Evolutionary conservation across 2,329 filamentous ascomycete genomes (phyloP), one percentile per base, ranked within the genome.

Genomic region (Gaeumannomyces tritici): DNA sequence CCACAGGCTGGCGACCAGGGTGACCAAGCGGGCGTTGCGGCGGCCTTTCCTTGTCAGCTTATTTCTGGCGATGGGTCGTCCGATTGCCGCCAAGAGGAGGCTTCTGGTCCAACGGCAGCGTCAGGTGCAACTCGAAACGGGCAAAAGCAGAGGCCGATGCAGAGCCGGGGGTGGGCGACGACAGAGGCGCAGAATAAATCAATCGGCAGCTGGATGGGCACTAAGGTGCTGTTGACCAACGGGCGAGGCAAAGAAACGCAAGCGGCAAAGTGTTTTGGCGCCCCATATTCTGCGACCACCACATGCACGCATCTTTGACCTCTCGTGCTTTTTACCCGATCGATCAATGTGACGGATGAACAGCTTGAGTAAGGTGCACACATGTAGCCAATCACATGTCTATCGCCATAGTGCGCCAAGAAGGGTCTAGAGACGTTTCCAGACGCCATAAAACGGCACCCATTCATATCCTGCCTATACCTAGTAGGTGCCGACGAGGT

Each of bases 401-500:
- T 11, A n/a, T 51, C 21, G 6, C 42, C 15, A n/a, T 11, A 3
- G 13, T 35, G 11, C 11, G 13, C 42, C 42, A 47, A n/a, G 9
- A 51, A 11, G 42, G 42, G 42, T 51, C 42, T 18, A 47, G 42
- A 8, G 7, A 18, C 18, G 15, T 21, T 47, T 47, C 4, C 15
- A 47, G 15, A 4, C 21, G 2, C 3, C 33, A 3, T 4, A 3
- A 18, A n/a, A 1, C 4, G 1, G 12, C 33, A n/a, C 4, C 3
- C 42, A 51, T 51, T 51, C 42, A n/a, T 7, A 51, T 9, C 42
- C 31, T 33, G 31, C 2, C 42, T 18, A 12, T 47, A 6, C 15
- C 42, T 47, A n/a, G n/a, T n/a, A n/a, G n/a, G n/a, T n/a, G 42
- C 21, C 42, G 13, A 21, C 35, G 31, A 12, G 33, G 15, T 4